These are phyloP conservation scores for Paraconiothyrium brasiliense DNA, from an alignment of 2,329 filamentous ascomycete genomes.

Conservation along the genomic window DNA sequence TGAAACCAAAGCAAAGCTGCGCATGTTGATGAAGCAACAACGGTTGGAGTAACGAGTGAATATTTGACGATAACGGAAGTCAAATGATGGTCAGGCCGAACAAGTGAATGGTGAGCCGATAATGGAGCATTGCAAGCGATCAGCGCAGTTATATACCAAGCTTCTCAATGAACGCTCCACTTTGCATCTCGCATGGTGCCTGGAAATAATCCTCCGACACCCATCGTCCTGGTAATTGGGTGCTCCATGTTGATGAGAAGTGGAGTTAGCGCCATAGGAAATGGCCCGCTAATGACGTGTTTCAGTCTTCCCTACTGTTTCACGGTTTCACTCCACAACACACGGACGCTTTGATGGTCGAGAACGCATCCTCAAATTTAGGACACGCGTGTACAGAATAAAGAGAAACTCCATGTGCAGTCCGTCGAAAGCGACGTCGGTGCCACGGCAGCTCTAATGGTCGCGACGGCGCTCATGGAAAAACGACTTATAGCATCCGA, in stretches of 20 bases:
- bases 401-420: neutral
- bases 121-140: neutral
- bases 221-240: neutral
- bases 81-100: neutral
- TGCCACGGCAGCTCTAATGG: neutral
- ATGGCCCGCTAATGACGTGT: constrained; percentile 6
- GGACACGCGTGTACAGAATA: neutral
- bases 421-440: neutral
- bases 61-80: neutral
- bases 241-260: constrained; percentile 10
- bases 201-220: neutral
- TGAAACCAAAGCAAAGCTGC: constrained; percentile 4
- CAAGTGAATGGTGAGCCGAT: neutral
- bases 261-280: constrained; percentile 2
- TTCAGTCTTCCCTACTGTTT: constrained; percentile 4
- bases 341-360: constrained; percentile 4
- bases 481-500: neutral
- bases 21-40: neutral
- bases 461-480: neutral
- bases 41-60: neutral
- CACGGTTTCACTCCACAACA: constrained; percentile 2
- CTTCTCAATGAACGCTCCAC: no score
- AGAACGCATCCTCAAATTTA: constrained; percentile 3
- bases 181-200: neutral
- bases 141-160: neutral